phyloP scores from a whole-genome alignment of 768 basidiomycete species.

The Auriscalpium microsporum region DNA sequence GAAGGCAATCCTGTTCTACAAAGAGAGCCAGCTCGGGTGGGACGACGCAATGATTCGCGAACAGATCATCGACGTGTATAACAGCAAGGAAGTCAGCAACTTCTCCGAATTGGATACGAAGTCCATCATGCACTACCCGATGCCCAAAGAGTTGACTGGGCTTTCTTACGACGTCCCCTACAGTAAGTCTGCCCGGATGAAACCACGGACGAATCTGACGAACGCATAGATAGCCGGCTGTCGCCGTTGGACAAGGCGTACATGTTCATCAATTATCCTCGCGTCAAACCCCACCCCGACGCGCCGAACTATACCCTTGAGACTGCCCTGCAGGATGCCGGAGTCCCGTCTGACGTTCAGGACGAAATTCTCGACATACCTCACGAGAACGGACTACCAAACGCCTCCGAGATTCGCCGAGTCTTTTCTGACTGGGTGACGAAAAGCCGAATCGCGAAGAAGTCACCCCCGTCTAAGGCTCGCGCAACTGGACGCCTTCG shows the following conservation, averaged over 20 bases:
- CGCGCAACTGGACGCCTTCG: not conserved
- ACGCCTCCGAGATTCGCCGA: not conserved
- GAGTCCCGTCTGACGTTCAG: not conserved
- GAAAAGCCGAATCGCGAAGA: not conserved
- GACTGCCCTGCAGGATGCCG: not conserved
- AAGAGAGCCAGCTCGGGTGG: not conserved
- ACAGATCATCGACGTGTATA: conserved; percentile 1
- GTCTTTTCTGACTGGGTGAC: not conserved
- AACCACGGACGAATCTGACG: not conserved
- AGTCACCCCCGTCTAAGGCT: not conserved
- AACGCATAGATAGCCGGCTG: not conserved
- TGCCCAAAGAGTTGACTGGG: not conserved
- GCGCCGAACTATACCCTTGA: not conserved
- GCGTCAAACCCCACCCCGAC: not conserved
- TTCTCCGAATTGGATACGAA: not conserved
- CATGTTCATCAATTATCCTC: not conserved
- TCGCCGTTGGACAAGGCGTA: conserved; percentile 1
- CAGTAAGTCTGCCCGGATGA: not conserved
- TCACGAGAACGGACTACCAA: not conserved
- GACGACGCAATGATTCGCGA: not conserved
- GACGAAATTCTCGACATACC: not conserved
- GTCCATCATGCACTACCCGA: conserved; percentile 1
- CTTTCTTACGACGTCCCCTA: not conserved
- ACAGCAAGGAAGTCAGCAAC: not conserved
- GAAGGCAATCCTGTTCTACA: not conserved